These are phyloP conservation scores for Trichoderma sp. DNA, from an alignment of 2,329 filamentous ascomycete species.

Conservation along the genomic window DNA sequence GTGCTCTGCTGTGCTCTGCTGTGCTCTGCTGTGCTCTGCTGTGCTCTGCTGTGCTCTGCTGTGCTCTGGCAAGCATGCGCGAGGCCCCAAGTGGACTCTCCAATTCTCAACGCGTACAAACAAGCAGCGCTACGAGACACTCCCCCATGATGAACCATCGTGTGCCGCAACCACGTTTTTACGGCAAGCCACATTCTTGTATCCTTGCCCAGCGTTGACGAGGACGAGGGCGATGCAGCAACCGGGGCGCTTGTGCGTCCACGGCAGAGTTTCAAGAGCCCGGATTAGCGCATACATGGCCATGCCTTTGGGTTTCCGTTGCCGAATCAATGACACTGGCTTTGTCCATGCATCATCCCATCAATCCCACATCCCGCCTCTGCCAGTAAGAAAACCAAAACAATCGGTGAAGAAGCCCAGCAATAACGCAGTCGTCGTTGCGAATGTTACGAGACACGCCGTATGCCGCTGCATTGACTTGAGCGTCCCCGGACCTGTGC, in stretches of 20 bases:
- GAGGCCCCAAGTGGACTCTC: not conserved
- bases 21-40: no score
- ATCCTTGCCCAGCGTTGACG: not conserved
- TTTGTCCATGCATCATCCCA: not conserved
- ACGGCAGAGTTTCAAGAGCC: slow-evolving; percentile 1
- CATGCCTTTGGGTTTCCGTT: not conserved
- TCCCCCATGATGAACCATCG: not conserved
- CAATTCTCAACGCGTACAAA: not conserved
- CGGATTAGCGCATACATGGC: slow-evolving; percentile 24
- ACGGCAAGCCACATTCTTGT: slow-evolving; percentile 1
- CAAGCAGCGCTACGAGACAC: not conserved
- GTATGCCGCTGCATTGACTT: slow-evolving; percentile 2
- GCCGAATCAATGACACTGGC: not conserved
- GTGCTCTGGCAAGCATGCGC: not conserved
- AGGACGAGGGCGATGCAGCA: slow-evolving; percentile 15
- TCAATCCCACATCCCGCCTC: not conserved
- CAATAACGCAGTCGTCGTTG: not conserved
- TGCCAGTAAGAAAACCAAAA: not conserved
- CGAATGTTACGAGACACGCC: not conserved
- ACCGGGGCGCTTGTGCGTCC: slow-evolving; percentile 18
- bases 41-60: no score
- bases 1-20: no score
- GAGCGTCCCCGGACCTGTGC: slow-evolving; percentile 17
- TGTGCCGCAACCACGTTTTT: not conserved
- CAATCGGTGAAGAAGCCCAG: not conserved